Conservation (phyloP, 306 rosid species). For the Ziziphus jujuba region DNA sequence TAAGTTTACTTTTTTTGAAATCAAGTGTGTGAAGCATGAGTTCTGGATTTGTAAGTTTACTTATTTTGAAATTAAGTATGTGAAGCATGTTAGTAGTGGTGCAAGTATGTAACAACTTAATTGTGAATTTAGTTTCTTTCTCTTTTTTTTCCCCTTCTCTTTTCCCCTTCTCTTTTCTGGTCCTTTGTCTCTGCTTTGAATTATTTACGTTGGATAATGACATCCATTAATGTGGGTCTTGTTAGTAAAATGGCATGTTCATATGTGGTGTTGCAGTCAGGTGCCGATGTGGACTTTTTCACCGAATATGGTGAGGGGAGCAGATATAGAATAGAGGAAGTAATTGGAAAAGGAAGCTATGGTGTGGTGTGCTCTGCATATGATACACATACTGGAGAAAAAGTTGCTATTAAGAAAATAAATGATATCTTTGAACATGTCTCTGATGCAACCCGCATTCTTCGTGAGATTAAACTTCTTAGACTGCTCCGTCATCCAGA, state of each 20-base stretch:
- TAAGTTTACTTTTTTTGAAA: neutral
- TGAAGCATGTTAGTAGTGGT: too few relatives aligned
- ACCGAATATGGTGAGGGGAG: conserved; percentile 98
- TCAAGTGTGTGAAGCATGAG: neutral
- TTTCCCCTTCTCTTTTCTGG: neutral
- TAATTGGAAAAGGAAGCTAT: conserved; percentile 98
- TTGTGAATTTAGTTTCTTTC: neutral
- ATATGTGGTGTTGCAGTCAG: conserved; percentile 58
- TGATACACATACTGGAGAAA: conserved; percentile 87
- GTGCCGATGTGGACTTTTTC: conserved; percentile 90
- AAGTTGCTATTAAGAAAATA: conserved; percentile 96
- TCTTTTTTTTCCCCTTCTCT: neutral
- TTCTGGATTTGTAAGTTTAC: conserved; percentile 4
- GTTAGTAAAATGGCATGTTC: conserved; percentile 26
- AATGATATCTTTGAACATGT: conserved; percentile 99
- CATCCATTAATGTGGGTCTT: conserved; percentile 7
- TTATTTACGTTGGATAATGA: conserved; percentile 3
- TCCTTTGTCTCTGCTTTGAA: neutral
- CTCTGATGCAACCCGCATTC: conserved; percentile 97
- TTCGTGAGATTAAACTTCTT: conserved; percentile 98
- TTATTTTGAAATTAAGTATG: neutral
- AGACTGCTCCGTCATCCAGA: conserved; percentile 94
- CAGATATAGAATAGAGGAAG: conserved; percentile 98
- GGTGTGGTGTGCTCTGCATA: conserved; percentile 99
- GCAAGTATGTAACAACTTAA: too few relatives aligned